A percentile compares a stretch with the other conserved stretches of the same genome.
Evolutionary conservation across 2,329 filamentous ascomycete genomes (phyloP).

Genomic region (Coniochaeta sp.): DNA sequence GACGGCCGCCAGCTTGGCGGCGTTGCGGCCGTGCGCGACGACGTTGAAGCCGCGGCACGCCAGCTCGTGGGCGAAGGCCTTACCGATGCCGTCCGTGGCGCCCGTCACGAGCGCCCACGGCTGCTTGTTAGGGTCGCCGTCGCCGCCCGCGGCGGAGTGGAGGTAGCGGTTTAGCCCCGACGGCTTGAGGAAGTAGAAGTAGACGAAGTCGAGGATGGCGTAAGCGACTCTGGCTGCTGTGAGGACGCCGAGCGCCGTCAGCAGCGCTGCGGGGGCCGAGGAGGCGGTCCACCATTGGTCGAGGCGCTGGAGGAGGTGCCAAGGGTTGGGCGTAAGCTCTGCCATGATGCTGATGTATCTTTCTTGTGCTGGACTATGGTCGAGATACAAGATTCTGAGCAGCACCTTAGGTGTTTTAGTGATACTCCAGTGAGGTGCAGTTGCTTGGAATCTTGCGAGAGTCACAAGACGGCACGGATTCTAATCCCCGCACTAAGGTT

Average conservation of each 20-base stretch:
- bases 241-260: not conserved
- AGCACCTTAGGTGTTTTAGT: no score
- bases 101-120: conserved; percentile 45
- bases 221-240: not conserved
- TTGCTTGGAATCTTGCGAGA: no score
- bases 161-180: conserved; percentile 16
- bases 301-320: not conserved
- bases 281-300: not conserved
- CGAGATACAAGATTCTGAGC: not conserved
- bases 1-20: conserved; percentile 35
- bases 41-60: conserved; percentile 45
- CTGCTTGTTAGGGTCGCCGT: no score
- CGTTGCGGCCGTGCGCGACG: conserved; percentile 49
- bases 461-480: no score
- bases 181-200: conserved; percentile 11
- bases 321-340: not conserved
- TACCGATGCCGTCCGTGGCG: conserved; percentile 47
- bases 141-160: conserved; percentile 3
- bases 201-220: not conserved
- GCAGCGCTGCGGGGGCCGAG: not conserved
- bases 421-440: not conserved
- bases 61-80: conserved; percentile 42
- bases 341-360: not conserved
- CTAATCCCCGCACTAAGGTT: no score
- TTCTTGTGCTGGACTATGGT: not conserved